These are phyloP conservation scores for Penicillium macrosclerotiorum DNA, from an alignment of 495 filamentous ascomycete species.

Conservation along the genomic window DNA sequence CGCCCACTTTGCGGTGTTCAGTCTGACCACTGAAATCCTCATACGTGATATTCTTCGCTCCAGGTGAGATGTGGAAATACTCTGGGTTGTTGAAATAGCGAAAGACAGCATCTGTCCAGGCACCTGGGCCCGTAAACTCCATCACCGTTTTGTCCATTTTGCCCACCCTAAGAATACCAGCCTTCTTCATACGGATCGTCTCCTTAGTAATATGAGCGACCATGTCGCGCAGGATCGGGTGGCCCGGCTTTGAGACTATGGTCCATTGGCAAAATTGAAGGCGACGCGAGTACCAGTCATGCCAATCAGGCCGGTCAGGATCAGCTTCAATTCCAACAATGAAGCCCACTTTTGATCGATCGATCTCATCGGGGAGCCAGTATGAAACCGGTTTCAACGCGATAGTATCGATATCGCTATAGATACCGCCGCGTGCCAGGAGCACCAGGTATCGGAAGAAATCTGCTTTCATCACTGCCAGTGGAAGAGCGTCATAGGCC, in stretches of 20 bases:
- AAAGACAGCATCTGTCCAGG: constrained; percentile 95
- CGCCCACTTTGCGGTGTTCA: constrained; percentile 78
- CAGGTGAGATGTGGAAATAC: constrained; percentile 81
- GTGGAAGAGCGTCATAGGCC: constrained; percentile 79
- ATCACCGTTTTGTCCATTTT: constrained; percentile 78
- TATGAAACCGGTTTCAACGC: constrained; percentile 79
- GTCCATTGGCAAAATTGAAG: constrained; percentile 99
- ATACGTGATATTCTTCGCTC: constrained; percentile 71
- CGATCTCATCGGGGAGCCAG: constrained; percentile 81
- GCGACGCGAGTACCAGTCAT: constrained; percentile 89
- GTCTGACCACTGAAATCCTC: constrained; percentile 87
- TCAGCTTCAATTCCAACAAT: constrained; percentile 96
- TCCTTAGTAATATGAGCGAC: constrained; percentile 82
- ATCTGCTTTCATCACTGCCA: constrained; percentile 91
- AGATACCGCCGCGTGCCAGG: constrained; percentile 90
- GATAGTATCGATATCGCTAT: constrained; percentile 92
- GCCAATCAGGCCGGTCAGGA: constrained; percentile 89
- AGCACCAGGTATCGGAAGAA: constrained; percentile 97
- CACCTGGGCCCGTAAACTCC: constrained; percentile 91
- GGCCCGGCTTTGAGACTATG: constrained; percentile 91
- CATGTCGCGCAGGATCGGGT: constrained; percentile 85
- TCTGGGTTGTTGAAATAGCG: constrained; percentile 87
- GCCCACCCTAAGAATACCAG: constrained; percentile 60
- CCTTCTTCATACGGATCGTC: constrained; percentile 71
- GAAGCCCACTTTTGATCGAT: constrained; percentile 72